These are phyloP conservation scores for Croton setiger DNA, from an alignment of 441 rosid genomes.

Conservation along the genomic window DNA sequence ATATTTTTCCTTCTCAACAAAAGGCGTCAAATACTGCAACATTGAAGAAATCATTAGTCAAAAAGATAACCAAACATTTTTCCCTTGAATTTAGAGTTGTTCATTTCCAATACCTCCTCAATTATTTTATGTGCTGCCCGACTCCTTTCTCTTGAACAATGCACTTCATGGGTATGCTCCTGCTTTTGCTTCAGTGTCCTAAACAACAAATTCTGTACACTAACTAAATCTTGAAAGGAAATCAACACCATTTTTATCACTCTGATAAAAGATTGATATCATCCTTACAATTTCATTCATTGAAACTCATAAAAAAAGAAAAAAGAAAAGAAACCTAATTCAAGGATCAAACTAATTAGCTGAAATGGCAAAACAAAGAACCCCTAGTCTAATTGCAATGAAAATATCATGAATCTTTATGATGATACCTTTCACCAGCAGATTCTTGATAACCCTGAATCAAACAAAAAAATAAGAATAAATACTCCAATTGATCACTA, in stretches of 20 bases:
- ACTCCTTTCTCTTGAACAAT: constrained; percentile 96
- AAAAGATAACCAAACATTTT: background rate
- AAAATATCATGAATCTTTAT: background rate
- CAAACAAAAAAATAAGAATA: constrained; percentile 3
- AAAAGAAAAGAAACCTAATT: constrained; percentile 10
- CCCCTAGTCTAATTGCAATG: background rate
- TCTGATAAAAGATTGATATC: background rate
- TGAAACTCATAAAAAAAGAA: background rate
- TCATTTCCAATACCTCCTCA: constrained; percentile 53
- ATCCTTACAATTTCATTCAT: background rate
- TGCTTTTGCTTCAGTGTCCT: constrained; percentile 36
- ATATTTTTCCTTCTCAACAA: constrained; percentile 64
- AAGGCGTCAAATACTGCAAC: constrained; percentile 85
- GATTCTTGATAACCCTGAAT: constrained; percentile 38
- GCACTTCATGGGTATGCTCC: constrained; percentile 54
- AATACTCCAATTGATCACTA: background rate
- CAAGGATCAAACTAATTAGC: constrained; percentile 7
- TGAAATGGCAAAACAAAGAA: constrained; percentile 4
- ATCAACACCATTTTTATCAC: background rate
- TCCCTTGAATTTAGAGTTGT: background rate
- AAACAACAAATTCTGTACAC: constrained; percentile 10
- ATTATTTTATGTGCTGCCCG: constrained; percentile 80
- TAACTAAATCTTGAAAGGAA: constrained; percentile 8
- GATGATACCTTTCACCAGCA: constrained; percentile 36
- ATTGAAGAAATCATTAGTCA: background rate